Evolutionary conservation across 2,329 filamentous ascomycete genomes (phyloP), one percentile per base, ranked within the genome.

Genomic region (Alternaria ventricosa): DNA sequence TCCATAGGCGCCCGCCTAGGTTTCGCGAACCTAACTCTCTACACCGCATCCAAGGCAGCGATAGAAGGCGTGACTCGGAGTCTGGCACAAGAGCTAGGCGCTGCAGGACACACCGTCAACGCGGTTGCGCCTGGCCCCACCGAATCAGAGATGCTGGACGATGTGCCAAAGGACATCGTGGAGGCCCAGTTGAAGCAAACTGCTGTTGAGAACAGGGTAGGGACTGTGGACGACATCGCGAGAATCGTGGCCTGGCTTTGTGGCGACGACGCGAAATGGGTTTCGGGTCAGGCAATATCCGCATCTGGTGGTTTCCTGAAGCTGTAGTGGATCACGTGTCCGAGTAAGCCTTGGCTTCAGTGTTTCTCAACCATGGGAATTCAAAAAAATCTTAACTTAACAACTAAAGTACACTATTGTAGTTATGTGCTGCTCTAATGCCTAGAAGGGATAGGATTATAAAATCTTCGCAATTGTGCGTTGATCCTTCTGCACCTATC

Each of bases 41-140:
- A 90, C 73, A 82, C 82, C 50, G 84, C 85, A 0, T 86, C 84
- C 5, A 90, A 90, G 71, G 87, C 86, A 0, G 88, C 87, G 6
- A 73, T 90, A 15, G 88, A 90, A 73, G 86, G 84, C 0, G 74
- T 90, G 58, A 90, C 88, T 10, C 80, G 87, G 7, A 84, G 81
- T 47, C 87, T 87, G 83, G 88, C 89, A 0, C 81, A 82, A 0
- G 88, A 90, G 75, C 78, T 90, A 9, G 88, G 88, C 0, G 72
- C 64, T 4, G 77, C 83, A 61, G 87, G 88, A 0, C 86, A 86
- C 61, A 90, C 88, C 0, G 88, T 89, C 25, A 91, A 90, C 67
- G 82, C 83, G 0, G 84, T 90, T 3, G 85, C 84, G 20, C 87
- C 88, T 0, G 88, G 88, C 0, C 87, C 88, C 0, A 85, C 88